Evolutionary conservation across 2,329 filamentous ascomycete species (phyloP), one percentile per base, ranked within the genome.

Genomic region (Talaromyces atroroseus): DNA sequence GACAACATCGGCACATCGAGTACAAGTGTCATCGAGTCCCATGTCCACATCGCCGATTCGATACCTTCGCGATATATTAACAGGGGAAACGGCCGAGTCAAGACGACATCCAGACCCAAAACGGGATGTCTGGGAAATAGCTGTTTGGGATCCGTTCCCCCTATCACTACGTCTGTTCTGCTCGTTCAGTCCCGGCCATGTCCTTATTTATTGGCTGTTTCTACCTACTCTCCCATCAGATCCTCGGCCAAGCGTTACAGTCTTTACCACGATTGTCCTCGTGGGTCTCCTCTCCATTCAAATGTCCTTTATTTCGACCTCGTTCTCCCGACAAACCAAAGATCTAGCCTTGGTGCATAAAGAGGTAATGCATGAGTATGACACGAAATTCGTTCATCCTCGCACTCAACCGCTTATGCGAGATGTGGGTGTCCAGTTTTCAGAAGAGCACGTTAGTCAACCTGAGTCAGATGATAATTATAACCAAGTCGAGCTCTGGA

Each of bases 351-450:
- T 96, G 48, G 88, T 99, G 58, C 90, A 95, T 63, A 90, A 88
- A 64, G 89, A 97, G 72, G 92, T 97, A 5, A 80, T 97, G 74
- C 87, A 91, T 69, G 94, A 99, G 74, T 99, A 99, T 68, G 90
- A 97, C 68, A 89, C 85, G 63, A 99, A 99, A 75, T 96, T 88
- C 67, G 94, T 99, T 1, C 90, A 95, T 66, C 94, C 94, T 2
- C 82, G 86, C 11, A 82, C 95, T n/a, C 89, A 95, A 64, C 89
- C 88, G 7, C 78, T 88, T 5, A 89, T 95, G 62, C 78, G 86
- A 62, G 83, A 88, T 65, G 90, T 92, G 1, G 88, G 84, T 5
- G 94, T 88, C 0, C 92, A 97, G 70, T 86, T 87, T 58, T 84
- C 83, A 0, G 69, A 73, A 60, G 70, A 65, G 60, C 70, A 66